phyloP scores from a whole-genome alignment of 305 asterid species.

The Vinca major region DNA sequence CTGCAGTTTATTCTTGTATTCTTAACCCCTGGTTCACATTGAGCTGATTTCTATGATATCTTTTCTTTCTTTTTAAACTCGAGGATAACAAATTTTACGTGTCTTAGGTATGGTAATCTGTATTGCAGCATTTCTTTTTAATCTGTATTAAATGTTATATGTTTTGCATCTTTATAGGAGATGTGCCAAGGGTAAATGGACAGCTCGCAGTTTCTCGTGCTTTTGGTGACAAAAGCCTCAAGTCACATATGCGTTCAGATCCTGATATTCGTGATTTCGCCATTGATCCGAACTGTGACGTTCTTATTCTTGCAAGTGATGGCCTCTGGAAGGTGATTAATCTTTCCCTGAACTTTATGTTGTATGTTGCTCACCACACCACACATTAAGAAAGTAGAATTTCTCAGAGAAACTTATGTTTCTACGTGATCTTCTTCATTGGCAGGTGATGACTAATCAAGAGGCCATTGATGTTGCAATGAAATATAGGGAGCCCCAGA shows the following conservation, averaged over 20 bases:
- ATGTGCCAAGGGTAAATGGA: conserved; percentile 36
- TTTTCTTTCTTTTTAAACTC: too few species aligned
- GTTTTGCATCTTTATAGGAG: conserved; percentile 22
- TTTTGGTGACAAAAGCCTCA: conserved; percentile 37
- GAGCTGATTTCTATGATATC: too few species aligned
- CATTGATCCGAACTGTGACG: conserved; percentile 26
- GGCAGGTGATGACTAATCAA: conserved; percentile 33
- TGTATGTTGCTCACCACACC: background rate
- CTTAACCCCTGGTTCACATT: too few species aligned
- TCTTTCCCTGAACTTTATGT: background rate
- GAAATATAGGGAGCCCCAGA: conserved; percentile 22
- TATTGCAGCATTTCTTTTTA: too few species aligned
- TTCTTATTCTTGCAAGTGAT: conserved; percentile 35
- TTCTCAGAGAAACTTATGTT: background rate
- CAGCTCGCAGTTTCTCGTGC: conserved; percentile 44
- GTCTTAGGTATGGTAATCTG: too few species aligned
- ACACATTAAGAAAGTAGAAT: background rate
- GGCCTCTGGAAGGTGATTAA: conserved; percentile 37
- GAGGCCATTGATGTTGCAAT: conserved; percentile 31
- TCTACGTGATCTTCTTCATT: background rate
- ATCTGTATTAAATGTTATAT: too few species aligned
- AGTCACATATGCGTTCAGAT: conserved; percentile 34
- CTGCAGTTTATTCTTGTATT: background rate
- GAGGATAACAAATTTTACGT: too few species aligned
- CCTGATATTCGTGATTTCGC: conserved; percentile 25